These are phyloP conservation scores for Fomitopsis serialis DNA, from an alignment of 768 basidiomycete species.

Conservation along the genomic window DNA sequence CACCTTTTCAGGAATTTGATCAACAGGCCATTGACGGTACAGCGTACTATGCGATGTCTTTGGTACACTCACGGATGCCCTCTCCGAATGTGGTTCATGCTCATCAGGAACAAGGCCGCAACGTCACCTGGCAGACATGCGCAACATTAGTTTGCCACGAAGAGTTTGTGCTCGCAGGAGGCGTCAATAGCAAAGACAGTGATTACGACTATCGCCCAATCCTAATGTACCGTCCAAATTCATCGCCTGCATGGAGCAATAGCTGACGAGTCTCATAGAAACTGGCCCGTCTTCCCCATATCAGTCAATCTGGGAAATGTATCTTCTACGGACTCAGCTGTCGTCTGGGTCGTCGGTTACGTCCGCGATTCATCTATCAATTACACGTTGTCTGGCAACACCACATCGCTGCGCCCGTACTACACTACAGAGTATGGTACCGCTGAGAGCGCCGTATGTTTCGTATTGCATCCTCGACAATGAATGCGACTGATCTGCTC, in stretches of 20 bases:
- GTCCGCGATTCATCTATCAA: slow-evolving; percentile 18
- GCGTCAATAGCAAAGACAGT: slow-evolving; percentile 5
- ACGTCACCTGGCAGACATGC: slow-evolving; percentile 10
- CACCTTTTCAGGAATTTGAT: slow-evolving; percentile 1
- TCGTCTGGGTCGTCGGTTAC: slow-evolving; percentile 24
- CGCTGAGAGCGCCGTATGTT: slow-evolving; percentile 6
- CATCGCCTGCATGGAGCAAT: background rate
- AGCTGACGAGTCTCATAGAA: background rate
- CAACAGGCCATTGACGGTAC: slow-evolving; percentile 11
- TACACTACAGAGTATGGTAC: slow-evolving; percentile 5
- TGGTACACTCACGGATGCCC: background rate
- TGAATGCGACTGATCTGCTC: background rate
- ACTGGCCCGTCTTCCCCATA: slow-evolving; percentile 20
- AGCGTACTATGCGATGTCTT: slow-evolving; percentile 10
- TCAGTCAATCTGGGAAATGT: slow-evolving; percentile 21
- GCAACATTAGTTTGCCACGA: slow-evolving; percentile 4
- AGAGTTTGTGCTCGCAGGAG: slow-evolving; percentile 13
- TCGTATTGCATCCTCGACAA: background rate
- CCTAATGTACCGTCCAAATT: background rate
- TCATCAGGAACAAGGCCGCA: background rate
- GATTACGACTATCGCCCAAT: slow-evolving; percentile 9
- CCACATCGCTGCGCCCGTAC: slow-evolving; percentile 11
- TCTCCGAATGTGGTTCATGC: background rate
- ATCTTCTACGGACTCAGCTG: slow-evolving; percentile 8
- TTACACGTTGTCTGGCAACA: slow-evolving; percentile 10